These are phyloP conservation scores for Nemania sp. DNA, from an alignment of 2,329 filamentous ascomycete genomes.

Conservation along the genomic window DNA sequence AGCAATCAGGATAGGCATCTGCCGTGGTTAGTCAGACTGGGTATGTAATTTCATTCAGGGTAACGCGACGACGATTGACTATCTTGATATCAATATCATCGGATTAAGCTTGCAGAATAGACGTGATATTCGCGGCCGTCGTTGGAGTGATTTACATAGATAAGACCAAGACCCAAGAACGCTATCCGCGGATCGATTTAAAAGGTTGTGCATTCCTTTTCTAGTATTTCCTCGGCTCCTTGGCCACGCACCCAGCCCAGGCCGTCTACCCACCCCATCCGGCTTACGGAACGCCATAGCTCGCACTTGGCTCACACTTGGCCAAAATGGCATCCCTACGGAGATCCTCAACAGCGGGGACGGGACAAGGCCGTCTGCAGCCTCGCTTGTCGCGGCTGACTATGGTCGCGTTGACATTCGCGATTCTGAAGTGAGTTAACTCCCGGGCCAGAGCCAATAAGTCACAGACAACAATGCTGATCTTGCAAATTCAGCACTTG, in stretches of 20 bases:
- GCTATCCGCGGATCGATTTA: conserved; percentile 5
- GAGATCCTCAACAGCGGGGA: conserved; percentile 26
- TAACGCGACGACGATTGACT: neutral
- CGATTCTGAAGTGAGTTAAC: conserved; percentile 55
- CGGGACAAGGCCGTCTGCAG: conserved; percentile 51
- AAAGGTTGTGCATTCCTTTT: conserved; percentile 9
- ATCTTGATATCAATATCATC: neutral
- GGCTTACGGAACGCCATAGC: conserved; percentile 7
- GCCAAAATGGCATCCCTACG: conserved; percentile 31
- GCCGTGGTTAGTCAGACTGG: conserved; percentile 8
- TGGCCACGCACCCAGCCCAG: neutral
- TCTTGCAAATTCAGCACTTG: conserved; percentile 48
- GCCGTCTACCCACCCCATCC: neutral
- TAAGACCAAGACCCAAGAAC: conserved; percentile 16
- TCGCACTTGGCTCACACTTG: conserved; percentile 3
- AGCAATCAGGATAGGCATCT: neutral
- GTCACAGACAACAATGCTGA: conserved; percentile 1
- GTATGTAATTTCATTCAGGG: conserved; percentile 1
- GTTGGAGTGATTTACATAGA: neutral
- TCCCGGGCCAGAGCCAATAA: neutral
- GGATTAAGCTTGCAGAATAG: neutral
- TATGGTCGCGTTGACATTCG: conserved; percentile 59
- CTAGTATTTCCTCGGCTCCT: neutral
- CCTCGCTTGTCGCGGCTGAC: conserved; percentile 56
- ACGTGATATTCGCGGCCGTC: neutral